Conservation (phyloP, 1,284 basidiomycete species). For the Pyrrhoderma lamaoense region DNA sequence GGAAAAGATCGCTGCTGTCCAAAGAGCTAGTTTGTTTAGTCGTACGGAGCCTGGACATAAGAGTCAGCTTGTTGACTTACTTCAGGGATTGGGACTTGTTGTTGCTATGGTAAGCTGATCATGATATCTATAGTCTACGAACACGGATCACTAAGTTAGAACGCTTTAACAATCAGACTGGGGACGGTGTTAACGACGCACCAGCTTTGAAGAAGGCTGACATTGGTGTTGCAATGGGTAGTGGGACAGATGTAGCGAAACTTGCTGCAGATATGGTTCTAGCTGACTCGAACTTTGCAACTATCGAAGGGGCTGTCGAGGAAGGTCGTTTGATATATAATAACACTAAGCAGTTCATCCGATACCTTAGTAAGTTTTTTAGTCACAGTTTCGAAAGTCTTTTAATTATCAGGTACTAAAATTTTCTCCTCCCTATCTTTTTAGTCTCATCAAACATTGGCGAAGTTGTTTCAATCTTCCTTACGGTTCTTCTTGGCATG, state of each 20-base stretch:
- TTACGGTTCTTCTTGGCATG: constrained; percentile 96
- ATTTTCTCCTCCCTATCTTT: constrained; percentile 20
- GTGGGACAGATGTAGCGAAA: constrained; percentile 97
- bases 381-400: constrained; percentile 20
- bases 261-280: constrained; percentile 96
- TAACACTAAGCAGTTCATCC: constrained; percentile 98
- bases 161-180: constrained; percentile 45
- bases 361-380: constrained; percentile 66
- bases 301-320: constrained; percentile 93
- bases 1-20: constrained; percentile 81
- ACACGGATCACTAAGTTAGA: background rate
- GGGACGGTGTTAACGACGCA: constrained; percentile 95
- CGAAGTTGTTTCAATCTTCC: constrained; percentile 96
- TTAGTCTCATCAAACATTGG: constrained; percentile 97
- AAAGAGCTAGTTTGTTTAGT: constrained; percentile 83
- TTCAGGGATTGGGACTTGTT: constrained; percentile 89
- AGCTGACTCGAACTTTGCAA: constrained; percentile 84
- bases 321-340: constrained; percentile 97
- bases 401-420: constrained; percentile 30
- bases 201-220: constrained; percentile 96
- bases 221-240: constrained; percentile 99
- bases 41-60: constrained; percentile 96
- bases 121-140: too few relatives aligned
- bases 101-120: constrained; percentile 86
- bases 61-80: constrained; percentile 87